A percentile compares a stretch with the other conserved stretches of the same genome.
phyloP scores from a whole-genome alignment of 805 yeast species.

The Teunomyces funiuensis region DNA sequence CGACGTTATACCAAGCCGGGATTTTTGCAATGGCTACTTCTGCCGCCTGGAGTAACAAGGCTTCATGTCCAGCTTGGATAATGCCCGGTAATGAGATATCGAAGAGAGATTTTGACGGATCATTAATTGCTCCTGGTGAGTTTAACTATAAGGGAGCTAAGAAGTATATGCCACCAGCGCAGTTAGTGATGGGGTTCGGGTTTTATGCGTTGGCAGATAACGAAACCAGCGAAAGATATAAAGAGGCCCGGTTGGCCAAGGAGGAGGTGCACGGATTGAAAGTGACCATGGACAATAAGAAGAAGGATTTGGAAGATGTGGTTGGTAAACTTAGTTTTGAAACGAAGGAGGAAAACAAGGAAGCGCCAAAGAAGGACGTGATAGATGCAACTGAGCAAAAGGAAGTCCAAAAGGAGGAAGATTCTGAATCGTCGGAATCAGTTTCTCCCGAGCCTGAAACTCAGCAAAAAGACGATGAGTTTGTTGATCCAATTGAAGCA shows the following conservation, averaged over 20 bases:
- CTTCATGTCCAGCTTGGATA: conserved; percentile 83
- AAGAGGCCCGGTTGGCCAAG: conserved; percentile 25
- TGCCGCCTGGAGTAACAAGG: conserved; percentile 86
- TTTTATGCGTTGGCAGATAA: conserved; percentile 71
- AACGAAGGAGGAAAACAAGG: neutral
- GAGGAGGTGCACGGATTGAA: conserved; percentile 41
- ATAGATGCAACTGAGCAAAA: neutral
- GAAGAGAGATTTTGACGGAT: conserved; percentile 63
- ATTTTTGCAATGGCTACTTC: conserved; percentile 78
- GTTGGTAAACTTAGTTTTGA: conserved; percentile 5
- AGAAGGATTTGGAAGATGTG: conserved; percentile 34
- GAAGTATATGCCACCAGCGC: conserved; percentile 72
- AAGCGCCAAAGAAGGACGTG: neutral
- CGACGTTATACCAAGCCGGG: conserved; percentile 88
- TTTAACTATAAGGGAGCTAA: conserved; percentile 57
- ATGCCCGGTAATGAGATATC: conserved; percentile 67
- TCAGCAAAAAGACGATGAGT: conserved; percentile 10
- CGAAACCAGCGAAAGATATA: conserved; percentile 42
- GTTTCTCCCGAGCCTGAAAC: conserved; percentile 6
- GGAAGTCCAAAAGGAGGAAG: neutral
- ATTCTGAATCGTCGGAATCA: neutral
- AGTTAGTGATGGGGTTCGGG: conserved; percentile 86
- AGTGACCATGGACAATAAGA: conserved; percentile 34
- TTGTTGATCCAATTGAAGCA: conserved; percentile 13
- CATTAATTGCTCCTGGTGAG: conserved; percentile 59